Evolutionary conservation across 331 rosid genomes (phyloP).

Genomic region (Erythrophleum ivorense): DNA sequence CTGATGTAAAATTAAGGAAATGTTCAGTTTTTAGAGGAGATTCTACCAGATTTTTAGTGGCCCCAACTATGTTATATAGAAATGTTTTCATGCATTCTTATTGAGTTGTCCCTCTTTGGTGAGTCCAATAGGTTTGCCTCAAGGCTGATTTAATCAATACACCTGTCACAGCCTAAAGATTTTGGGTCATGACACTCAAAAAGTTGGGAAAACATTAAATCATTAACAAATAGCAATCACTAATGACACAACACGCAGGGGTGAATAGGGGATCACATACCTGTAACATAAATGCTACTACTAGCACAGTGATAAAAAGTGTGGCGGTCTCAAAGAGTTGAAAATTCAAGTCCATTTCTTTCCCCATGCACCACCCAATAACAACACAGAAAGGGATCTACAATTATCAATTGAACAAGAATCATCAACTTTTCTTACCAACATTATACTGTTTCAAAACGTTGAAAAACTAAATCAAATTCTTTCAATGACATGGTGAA

Average conservation of each 20-base stretch:
- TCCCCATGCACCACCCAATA: slow-evolving; percentile 93
- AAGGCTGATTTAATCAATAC: too few species aligned
- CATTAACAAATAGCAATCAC: slow-evolving; percentile 5
- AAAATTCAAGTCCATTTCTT: slow-evolving; percentile 89
- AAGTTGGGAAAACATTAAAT: slow-evolving; percentile 1
- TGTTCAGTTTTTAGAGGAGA: background rate
- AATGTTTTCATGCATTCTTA: too few species aligned
- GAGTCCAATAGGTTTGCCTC: too few species aligned
- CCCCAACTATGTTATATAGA: too few species aligned
- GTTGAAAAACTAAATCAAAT: slow-evolving; percentile 16
- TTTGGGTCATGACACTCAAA: background rate
- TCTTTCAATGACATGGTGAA: slow-evolving; percentile 24
- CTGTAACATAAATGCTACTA: slow-evolving; percentile 96
- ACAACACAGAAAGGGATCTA: slow-evolving; percentile 96
- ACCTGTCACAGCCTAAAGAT: background rate
- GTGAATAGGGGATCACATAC: slow-evolving; percentile 47
- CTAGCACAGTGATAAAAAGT: slow-evolving; percentile 87
- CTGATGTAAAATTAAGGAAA: background rate
- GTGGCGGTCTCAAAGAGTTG: slow-evolving; percentile 95
- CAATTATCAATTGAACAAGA: slow-evolving; percentile 46
- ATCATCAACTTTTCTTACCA: background rate
- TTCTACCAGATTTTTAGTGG: background rate
- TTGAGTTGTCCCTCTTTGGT: too few species aligned
- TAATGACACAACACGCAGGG: slow-evolving; percentile 14
- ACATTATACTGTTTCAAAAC: slow-evolving; percentile 9